phyloP scores from a whole-genome alignment of 495 filamentous ascomycete genomes.

The Chaetomidium leptoderma region DNA sequence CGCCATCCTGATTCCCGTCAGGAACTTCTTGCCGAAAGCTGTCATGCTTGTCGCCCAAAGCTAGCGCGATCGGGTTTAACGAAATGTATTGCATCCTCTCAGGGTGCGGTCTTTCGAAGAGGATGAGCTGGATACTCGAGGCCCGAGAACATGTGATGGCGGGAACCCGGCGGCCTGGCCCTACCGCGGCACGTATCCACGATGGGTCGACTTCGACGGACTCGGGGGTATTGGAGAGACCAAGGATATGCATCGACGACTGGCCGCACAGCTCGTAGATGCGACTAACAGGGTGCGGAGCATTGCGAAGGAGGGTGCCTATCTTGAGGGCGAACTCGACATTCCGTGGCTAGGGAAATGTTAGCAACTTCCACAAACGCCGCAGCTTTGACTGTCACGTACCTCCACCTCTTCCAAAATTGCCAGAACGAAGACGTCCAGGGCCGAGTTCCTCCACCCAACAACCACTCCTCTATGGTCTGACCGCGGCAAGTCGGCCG shows the following conservation, averaged over 20 bases:
- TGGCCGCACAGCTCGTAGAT: slow-evolving; percentile 83
- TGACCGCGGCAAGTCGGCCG: slow-evolving; percentile 72
- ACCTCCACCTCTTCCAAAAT: slow-evolving; percentile 92
- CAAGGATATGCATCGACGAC: slow-evolving; percentile 78
- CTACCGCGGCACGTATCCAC: slow-evolving; percentile 65
- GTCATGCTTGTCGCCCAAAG: slow-evolving; percentile 69
- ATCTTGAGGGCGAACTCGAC: slow-evolving; percentile 85
- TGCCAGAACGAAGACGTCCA: slow-evolving; percentile 85
- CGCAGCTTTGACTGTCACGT: slow-evolving; percentile 24
- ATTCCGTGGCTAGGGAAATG: slow-evolving; percentile 48
- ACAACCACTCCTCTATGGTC: slow-evolving; percentile 78
- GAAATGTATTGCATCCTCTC: slow-evolving; percentile 96
- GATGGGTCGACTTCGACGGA: slow-evolving; percentile 56
- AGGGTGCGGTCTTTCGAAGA: slow-evolving; percentile 83
- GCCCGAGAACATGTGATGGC: slow-evolving; percentile 64
- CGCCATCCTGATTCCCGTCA: slow-evolving; percentile 56
- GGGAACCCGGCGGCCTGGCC: slow-evolving; percentile 55
- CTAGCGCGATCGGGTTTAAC: slow-evolving; percentile 79
- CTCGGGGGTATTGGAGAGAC: slow-evolving; percentile 61
- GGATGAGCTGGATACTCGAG: slow-evolving; percentile 75
- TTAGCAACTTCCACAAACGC: too few species aligned
- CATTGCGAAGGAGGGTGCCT: slow-evolving; percentile 77
- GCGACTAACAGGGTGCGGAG: slow-evolving; percentile 71
- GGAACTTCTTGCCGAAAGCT: slow-evolving; percentile 26
- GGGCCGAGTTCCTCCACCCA: slow-evolving; percentile 88